A percentile compares a stretch with the other conserved stretches of the same genome.
Evolutionary conservation across 768 basidiomycete species (phyloP).

Genomic region (Xerocomellus intermedius): DNA sequence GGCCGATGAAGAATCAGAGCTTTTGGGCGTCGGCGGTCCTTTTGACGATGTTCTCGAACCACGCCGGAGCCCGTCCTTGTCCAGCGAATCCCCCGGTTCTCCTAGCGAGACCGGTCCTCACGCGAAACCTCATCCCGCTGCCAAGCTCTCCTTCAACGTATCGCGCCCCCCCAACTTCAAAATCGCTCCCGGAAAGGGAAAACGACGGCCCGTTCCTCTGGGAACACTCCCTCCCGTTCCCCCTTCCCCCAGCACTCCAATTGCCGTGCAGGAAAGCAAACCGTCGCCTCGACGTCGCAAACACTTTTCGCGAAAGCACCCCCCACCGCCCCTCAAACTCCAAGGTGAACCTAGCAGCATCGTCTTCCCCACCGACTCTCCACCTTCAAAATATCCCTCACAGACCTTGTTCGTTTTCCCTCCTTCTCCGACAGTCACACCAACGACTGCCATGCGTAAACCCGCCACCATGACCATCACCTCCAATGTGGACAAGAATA

Average conservation of each 20-base stretch:
- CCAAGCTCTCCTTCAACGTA: conserved; percentile 55
- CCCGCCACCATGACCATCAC: conserved; percentile 83
- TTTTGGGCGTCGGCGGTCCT: conserved; percentile 66
- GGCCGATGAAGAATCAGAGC: conserved; percentile 74
- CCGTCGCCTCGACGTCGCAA: conserved; percentile 40
- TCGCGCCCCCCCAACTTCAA: conserved; percentile 46
- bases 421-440: conserved; percentile 61
- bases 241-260: conserved; percentile 61
- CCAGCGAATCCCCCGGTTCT: conserved; percentile 36
- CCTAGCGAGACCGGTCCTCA: conserved; percentile 31
- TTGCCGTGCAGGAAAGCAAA: conserved; percentile 39
- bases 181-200: conserved; percentile 47
- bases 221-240: conserved; percentile 68
- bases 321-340: conserved; percentile 57
- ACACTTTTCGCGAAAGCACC: conserved; percentile 53
- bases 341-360: conserved; percentile 29
- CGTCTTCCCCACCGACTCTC: conserved; percentile 25
- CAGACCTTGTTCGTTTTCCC: conserved; percentile 88
- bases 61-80: conserved; percentile 35
- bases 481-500: conserved; percentile 48
- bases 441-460: conserved; percentile 49
- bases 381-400: conserved; percentile 38
- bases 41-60: conserved; percentile 45
- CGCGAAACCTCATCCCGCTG: conserved; percentile 21
- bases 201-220: conserved; percentile 61